Evolutionary conservation across 441 rosid genomes (phyloP), one percentile per base, ranked within the genome.

Genomic region (Adansonia grandidieri): DNA sequence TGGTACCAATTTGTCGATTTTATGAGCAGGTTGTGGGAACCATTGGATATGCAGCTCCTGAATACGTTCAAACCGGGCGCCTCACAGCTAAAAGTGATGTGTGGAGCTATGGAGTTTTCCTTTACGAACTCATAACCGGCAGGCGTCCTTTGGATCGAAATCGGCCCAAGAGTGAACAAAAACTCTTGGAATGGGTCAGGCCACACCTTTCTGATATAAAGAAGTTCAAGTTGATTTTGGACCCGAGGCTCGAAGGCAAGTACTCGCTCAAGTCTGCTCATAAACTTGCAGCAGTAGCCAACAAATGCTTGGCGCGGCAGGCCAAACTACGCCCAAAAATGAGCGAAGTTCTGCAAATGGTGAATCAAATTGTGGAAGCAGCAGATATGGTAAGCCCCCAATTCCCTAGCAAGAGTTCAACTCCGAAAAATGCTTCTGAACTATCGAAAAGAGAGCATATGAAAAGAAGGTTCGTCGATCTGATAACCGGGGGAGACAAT

Each of bases 31-130:
- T 91, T 66, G 92, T 91, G 32, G 93, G 95, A 53, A 91, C 95
- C 19, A 85, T 89, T 76, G 95, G 95, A 62, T 91, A 91, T 78
- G 92, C 93, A 74, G 91, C 95, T 11, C 95, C 93, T 0, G 95
- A 91, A 66, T 89, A 88, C 79, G 64, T 91, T 42, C 93, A 85
- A 78, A 88, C 95, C 0, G 95, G 95, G 15, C 89, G 86, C 64
- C 86, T 91, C 61, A 88, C 98, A 13, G 82, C 88, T 3, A 91
- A 86, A 77, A 91, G 87, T 62, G 95, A 89, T 61, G 88, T 89
- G 20, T 91, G 93, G 93, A 87, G 95, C 84, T 91, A 86, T 22
- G 93, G 93, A 64, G 87, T 91, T 68, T 89, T 91, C 81, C 84
- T 88, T 3, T 91, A 89, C 6, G 92, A 91, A 60, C 93, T 91